A percentile compares a stretch with the other conserved stretches of the same genome.
Conservation (phyloP, 2,329 filamentous ascomycete species). For the Amphichorda felina region DNA sequence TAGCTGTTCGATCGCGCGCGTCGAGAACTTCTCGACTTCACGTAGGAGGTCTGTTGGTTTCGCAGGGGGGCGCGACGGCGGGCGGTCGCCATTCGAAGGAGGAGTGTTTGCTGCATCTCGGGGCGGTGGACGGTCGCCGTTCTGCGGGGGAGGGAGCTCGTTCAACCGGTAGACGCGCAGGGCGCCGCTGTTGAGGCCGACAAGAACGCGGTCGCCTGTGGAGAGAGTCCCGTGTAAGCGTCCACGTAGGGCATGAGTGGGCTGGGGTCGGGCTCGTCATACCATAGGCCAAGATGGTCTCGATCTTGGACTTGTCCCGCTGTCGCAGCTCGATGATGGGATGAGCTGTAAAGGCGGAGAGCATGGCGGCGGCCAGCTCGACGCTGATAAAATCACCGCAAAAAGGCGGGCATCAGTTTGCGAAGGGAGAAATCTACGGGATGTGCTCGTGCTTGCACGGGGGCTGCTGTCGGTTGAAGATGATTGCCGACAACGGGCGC, state of each 20-base stretch:
- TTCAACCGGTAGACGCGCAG: conserved; percentile 89
- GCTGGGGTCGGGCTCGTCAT: conserved; percentile 8
- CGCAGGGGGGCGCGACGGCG: conserved; percentile 15
- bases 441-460: background rate
- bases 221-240: background rate
- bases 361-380: conserved; percentile 54
- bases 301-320: conserved; percentile 94
- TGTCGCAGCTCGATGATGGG: conserved; percentile 94
- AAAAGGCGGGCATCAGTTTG: conserved; percentile 18
- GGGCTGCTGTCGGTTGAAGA: background rate
- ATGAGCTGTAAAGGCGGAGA: conserved; percentile 93
- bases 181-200: conserved; percentile 80
- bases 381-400: conserved; percentile 15
- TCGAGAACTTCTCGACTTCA: conserved; percentile 90
- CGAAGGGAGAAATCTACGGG: too few relatives aligned
- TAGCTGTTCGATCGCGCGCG: conserved; percentile 81
- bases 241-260: too few relatives aligned
- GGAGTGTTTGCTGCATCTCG: conserved; percentile 9
- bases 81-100: conserved; percentile 13
- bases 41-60: conserved; percentile 73
- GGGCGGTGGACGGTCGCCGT: conserved; percentile 15
- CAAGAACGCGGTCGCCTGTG: conserved; percentile 75
- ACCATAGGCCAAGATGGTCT: conserved; percentile 89
- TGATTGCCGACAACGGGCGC: background rate
- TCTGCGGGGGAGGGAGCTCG: conserved; percentile 35